Evolutionary conservation across 164 flowering plant genomes (phyloP), one percentile per base, ranked within the genome.

Genomic region (Buxus sempervirens): DNA sequence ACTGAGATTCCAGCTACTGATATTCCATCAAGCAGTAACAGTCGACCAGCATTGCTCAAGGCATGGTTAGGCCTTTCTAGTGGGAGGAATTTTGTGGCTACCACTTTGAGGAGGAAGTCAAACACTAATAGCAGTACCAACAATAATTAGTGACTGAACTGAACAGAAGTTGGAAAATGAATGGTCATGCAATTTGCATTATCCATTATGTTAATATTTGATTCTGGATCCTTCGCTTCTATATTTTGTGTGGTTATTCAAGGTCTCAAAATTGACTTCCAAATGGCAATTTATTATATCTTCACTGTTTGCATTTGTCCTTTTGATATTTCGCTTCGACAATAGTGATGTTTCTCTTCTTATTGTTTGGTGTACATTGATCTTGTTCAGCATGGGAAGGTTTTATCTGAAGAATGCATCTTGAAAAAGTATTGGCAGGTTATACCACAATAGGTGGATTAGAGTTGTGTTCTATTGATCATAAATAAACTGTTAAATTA

Each of bases 31-130:
- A 65, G 75, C 55, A 69, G 75, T 54, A 70, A 65, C 66, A 78
- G 72, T 18, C 74, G 82, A 42, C 54, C 67, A 27, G 59, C 82
- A 0, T 51, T 77, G 54, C 62, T 75, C 25, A 72, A 70, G 66
- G 49, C 82, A 19, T 82, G 71, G 71, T 66, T 84, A 32, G 82
- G 85, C 22, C 28, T 81, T 59, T 69, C 83, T 57, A 76, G 79
- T 16, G 80, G 85, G 27, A 78, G 83, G 73, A 79, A 68, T 64
- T 70, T 84, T 13, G 85, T 83, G 38, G 78, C 84, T 0, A 77
- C 82, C 72, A 49, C 90, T 41, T 78, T 88, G 51, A 70, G 88
- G 48, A 83, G 86, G 74, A 79, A 79, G 80, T 77, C 86, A 1
- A 75, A 65, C 45, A 69, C 49, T 66, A 67, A 66, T 12, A 41